These are phyloP conservation scores for Triangularia verruculosa DNA, from an alignment of 2,329 filamentous ascomycete species.

Conservation along the genomic window DNA sequence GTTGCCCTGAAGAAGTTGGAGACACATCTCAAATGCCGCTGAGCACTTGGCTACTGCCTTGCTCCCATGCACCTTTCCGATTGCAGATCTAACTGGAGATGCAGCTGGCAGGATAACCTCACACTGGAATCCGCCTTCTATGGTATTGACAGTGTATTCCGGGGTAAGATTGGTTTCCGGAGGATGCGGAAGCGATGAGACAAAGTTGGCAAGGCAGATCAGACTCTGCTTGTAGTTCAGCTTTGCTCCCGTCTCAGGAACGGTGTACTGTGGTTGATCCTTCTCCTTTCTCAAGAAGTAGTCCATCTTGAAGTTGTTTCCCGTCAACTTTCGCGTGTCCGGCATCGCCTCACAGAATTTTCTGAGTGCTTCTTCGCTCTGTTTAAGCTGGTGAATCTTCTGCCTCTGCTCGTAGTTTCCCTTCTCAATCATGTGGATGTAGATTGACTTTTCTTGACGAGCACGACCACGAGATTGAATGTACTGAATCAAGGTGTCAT, in stretches of 20 bases:
- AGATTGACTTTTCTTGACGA: conserved; percentile 71
- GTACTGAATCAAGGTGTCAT: conserved; percentile 87
- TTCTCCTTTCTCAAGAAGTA: conserved; percentile 51
- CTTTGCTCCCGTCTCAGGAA: conserved; percentile 68
- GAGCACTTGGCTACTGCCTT: conserved; percentile 83
- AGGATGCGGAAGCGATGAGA: conserved; percentile 60
- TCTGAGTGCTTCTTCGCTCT: conserved; percentile 64
- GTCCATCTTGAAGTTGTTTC: conserved; percentile 56
- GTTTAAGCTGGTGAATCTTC: conserved; percentile 56
- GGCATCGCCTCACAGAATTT: conserved; percentile 73
- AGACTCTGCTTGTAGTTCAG: conserved; percentile 76
- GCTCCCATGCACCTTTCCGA: conserved; percentile 60
- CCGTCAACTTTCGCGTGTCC: conserved; percentile 66
- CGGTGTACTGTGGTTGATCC: conserved; percentile 52
- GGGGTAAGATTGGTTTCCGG: conserved; percentile 37
- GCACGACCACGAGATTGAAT: conserved; percentile 90
- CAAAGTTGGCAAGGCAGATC: conserved; percentile 68
- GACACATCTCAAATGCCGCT: conserved; percentile 80
- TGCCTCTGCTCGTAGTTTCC: conserved; percentile 61
- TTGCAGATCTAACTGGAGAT: conserved; percentile 66
- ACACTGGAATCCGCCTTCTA: conserved; percentile 63
- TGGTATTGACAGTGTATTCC: conserved; percentile 60
- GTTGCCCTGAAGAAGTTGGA: conserved; percentile 61
- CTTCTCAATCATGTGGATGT: conserved; percentile 77
- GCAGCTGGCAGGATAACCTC: conserved; percentile 75